Conservation (phyloP, 306 rosid species). For the Begonia masoniana region DNA sequence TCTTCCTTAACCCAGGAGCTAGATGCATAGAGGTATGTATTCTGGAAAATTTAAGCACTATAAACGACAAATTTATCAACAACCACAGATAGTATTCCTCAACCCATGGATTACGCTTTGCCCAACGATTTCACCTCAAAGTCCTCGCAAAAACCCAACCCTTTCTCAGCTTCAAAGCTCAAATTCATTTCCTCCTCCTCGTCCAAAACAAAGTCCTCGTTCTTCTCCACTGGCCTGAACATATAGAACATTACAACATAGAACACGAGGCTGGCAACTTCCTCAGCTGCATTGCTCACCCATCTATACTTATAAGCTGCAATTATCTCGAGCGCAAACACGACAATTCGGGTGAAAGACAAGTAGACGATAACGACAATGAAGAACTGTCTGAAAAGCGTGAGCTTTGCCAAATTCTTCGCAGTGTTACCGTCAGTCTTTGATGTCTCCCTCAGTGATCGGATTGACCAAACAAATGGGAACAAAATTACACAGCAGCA, state of each 20-base stretch:
- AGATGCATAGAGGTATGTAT: too few relatives aligned
- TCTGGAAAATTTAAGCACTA: too few relatives aligned
- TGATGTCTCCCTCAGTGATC: conserved; percentile 6
- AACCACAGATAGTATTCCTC: too few relatives aligned
- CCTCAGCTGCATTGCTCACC: conserved; percentile 3
- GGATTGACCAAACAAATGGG: conserved; percentile 7
- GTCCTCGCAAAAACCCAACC: conserved; percentile 3
- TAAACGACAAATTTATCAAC: too few relatives aligned
- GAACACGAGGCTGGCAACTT: conserved; percentile 5
- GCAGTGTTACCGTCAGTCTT: conserved; percentile 8
- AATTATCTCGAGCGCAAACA: neutral
- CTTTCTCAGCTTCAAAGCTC: conserved; percentile 42
- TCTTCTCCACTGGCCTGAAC: conserved; percentile 6
- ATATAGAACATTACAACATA: conserved; percentile 5
- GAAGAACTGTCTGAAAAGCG: conserved; percentile 6
- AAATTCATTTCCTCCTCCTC: conserved; percentile 18
- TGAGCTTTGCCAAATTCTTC: conserved; percentile 3
- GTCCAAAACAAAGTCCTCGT: neutral
- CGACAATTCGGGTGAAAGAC: conserved; percentile 7
- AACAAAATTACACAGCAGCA: conserved; percentile 10
- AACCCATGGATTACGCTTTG: too few relatives aligned
- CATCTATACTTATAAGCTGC: conserved; percentile 1
- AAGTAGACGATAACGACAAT: conserved; percentile 5
- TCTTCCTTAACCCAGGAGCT: too few relatives aligned
- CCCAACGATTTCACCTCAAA: conserved; percentile 14